Evolutionary conservation across 345 rosid species (phyloP).

Genomic region (Combretum micranthum): DNA sequence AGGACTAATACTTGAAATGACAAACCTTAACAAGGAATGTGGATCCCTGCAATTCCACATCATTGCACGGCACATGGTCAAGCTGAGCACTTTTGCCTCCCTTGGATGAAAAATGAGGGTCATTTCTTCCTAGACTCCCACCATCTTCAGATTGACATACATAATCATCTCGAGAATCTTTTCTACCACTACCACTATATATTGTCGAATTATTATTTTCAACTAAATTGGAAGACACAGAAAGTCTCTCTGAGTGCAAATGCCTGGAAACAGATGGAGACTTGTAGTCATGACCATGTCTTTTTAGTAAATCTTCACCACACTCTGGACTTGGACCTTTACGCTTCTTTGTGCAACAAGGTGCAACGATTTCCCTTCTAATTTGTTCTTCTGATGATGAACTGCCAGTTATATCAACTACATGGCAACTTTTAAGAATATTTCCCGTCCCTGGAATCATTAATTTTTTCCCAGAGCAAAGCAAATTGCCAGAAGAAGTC

Average conservation of each 20-base stretch:
- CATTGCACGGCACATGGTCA: conserved; percentile 23
- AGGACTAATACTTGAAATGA: background rate
- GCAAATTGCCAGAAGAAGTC: conserved; percentile 28
- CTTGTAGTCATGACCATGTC: conserved; percentile 3
- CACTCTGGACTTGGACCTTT: conserved; percentile 30
- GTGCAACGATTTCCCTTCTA: conserved; percentile 25
- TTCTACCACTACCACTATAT: conserved; percentile 15
- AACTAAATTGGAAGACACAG: conserved; percentile 20
- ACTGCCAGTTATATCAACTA: conserved; percentile 24
- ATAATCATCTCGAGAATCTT: conserved; percentile 28
- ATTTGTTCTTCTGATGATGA: conserved; percentile 18
- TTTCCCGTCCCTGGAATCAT: conserved; percentile 19
- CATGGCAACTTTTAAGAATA: conserved; percentile 16
- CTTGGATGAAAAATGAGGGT: conserved; percentile 8
- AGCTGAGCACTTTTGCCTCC: conserved; percentile 20
- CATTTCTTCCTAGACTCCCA: conserved; percentile 12
- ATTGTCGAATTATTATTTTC: conserved; percentile 20
- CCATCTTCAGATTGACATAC: conserved; percentile 19
- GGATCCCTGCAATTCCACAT: conserved; percentile 64
- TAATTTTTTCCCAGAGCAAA: conserved; percentile 21
- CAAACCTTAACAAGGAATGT: conserved; percentile 68
- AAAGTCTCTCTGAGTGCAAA: conserved; percentile 16
- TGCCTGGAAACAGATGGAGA: conserved; percentile 19
- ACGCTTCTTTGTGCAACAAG: conserved; percentile 48
- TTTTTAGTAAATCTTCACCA: conserved; percentile 11